Percentiles rank a stretch among this genome's conserved stretches.
Evolutionary conservation across 2,329 filamentous ascomycete species (phyloP).

Genomic region (Colletotrichum sp.): DNA sequence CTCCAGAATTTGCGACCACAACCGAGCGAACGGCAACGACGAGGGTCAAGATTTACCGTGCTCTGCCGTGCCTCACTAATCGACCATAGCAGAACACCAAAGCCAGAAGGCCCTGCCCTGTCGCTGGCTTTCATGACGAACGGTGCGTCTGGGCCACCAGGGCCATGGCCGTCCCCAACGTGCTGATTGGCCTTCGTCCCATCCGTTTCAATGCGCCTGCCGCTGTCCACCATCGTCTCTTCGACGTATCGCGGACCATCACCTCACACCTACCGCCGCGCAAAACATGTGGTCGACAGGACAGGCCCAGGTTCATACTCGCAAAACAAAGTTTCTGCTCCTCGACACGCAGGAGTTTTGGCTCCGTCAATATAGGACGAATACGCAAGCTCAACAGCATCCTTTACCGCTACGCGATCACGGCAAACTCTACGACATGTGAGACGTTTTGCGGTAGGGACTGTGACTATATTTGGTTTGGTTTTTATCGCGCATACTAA

Average conservation of each 20-base stretch:
- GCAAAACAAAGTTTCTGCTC: neutral
- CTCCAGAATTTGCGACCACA: neutral
- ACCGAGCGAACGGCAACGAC: neutral
- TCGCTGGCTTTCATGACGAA: neutral
- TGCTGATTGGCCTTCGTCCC: neutral
- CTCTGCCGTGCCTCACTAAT: neutral
- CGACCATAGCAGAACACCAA: neutral
- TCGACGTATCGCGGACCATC: neutral
- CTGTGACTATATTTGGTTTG: slow-evolving; percentile 6
- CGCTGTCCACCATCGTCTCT: neutral
- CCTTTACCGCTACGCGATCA: neutral
- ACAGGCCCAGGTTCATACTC: neutral
- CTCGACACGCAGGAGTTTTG: neutral
- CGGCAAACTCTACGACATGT: slow-evolving; percentile 9
- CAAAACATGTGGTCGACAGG: neutral
- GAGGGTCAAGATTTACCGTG: neutral
- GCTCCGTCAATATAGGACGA: neutral
- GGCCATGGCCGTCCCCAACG: neutral
- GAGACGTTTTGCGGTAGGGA: slow-evolving; percentile 12
- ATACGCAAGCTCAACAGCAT: neutral
- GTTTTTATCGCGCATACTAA: neutral
- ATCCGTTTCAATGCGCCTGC: neutral
- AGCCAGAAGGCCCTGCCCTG: neutral
- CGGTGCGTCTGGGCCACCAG: neutral
- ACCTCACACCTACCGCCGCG: neutral